Conservation (phyloP, 768 basidiomycete genomes). For the Pleurotus citrinopileatus region DNA sequence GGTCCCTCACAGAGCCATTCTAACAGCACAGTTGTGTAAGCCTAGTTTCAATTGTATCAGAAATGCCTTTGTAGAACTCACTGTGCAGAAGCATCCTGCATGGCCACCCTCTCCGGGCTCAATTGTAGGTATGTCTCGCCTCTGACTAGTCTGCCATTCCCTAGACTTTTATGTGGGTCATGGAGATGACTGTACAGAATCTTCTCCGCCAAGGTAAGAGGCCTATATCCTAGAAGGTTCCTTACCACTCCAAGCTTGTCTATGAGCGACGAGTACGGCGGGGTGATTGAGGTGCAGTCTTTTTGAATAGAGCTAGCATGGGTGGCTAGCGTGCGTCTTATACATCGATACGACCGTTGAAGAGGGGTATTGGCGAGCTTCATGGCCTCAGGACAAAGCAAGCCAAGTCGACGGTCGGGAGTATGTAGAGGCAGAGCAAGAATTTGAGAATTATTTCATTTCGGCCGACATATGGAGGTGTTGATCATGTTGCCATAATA, state of each 20-base stretch:
- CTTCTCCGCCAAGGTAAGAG: constrained; percentile 95
- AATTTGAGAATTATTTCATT: not conserved
- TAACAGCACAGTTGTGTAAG: constrained; percentile 24
- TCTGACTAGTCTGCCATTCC: constrained; percentile 63
- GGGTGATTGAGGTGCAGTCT: constrained; percentile 66
- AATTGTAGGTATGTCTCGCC: constrained; percentile 92
- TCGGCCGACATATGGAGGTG: constrained; percentile 3
- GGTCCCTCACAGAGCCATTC: constrained; percentile 75
- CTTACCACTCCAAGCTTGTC: constrained; percentile 70
- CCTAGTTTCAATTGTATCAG: not conserved
- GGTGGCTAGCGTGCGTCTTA: constrained; percentile 16
- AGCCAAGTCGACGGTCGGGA: not conserved
- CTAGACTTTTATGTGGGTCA: constrained; percentile 71
- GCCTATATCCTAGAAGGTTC: constrained; percentile 59
- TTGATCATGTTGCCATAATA: not conserved
- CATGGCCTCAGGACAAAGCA: not conserved
- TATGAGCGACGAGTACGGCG: constrained; percentile 75
- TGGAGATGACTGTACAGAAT: constrained; percentile 92
- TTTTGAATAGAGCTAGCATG: constrained; percentile 34
- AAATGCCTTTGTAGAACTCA: constrained; percentile 42
- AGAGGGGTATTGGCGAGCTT: not conserved
- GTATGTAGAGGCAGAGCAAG: not conserved
- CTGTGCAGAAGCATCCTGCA: constrained; percentile 95
- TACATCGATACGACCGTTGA: not conserved
- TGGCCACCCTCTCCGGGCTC: constrained; percentile 89